Conservation (phyloP, 2,329 filamentous ascomycete genomes). For the Diaporthe vaccinii region DNA sequence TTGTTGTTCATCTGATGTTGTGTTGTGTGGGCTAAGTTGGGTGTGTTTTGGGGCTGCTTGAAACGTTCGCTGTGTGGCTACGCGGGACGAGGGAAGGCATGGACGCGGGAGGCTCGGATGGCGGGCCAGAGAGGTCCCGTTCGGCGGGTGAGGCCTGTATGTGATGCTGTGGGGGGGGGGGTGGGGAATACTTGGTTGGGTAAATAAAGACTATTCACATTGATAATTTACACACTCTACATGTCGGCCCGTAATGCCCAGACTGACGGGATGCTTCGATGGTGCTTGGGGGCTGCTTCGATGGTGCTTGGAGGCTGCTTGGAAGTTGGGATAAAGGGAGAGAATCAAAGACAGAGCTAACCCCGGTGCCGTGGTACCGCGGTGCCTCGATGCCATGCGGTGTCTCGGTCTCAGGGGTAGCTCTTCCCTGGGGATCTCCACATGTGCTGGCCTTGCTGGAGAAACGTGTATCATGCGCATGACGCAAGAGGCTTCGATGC, state of each 20-base stretch:
- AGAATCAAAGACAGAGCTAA: background rate
- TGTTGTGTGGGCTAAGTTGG: background rate
- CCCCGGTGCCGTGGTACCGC: background rate
- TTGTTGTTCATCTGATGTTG: conserved; percentile 19
- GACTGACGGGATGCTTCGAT: background rate
- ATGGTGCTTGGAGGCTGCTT: background rate
- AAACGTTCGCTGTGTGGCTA: conserved; percentile 25
- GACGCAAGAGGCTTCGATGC: conserved; percentile 17
- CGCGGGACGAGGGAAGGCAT: background rate
- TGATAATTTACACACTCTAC: background rate
- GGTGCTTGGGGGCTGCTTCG: background rate
- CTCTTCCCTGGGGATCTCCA: background rate
- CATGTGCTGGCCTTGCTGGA: conserved; percentile 14
- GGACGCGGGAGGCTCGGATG: conserved; percentile 25
- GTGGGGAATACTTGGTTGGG: background rate
- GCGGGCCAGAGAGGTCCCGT: conserved; percentile 11
- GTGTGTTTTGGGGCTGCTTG: conserved; percentile 29
- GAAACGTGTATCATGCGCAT: conserved; percentile 29
- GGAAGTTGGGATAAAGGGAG: background rate
- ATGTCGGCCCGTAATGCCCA: background rate
- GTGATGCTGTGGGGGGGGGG: background rate
- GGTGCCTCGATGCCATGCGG: background rate
- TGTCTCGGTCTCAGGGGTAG: conserved; percentile 20
- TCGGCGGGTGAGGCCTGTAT: background rate
- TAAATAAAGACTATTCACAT: background rate